A percentile compares a stretch with the other conserved stretches of the same genome.
Conservation (phyloP, 176 grass and related monocot species). For the Tillandsia fasciculata region DNA sequence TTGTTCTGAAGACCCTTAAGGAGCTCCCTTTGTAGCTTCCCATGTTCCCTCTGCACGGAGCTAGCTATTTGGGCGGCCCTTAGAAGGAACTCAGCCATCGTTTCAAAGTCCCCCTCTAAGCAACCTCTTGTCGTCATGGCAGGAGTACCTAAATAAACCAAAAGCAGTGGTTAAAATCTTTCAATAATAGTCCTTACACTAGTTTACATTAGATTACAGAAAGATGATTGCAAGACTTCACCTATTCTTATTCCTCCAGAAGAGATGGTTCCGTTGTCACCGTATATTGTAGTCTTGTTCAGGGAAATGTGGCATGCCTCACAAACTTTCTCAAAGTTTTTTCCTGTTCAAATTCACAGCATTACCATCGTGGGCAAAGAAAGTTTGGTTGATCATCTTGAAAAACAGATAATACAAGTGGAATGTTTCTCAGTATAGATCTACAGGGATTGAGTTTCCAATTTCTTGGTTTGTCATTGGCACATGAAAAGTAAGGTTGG, state of each 20-base stretch:
- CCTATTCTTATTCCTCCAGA: conserved; percentile 66
- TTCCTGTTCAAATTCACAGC: conserved; percentile 30
- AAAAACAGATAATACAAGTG: too few species aligned
- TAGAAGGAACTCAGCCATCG: conserved; percentile 57
- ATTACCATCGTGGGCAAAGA: too few species aligned
- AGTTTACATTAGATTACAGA: not conserved
- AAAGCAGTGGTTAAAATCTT: conserved; percentile 1
- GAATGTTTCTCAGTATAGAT: too few species aligned
- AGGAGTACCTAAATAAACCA: conserved; percentile 42
- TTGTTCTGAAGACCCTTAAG: conserved; percentile 49
- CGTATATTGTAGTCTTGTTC: conserved; percentile 63
- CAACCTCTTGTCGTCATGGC: conserved; percentile 90
- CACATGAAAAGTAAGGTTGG: not conserved
- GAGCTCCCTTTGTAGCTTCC: conserved; percentile 51
- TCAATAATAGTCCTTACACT: conserved; percentile 1
- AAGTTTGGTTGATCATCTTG: too few species aligned
- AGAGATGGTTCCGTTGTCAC: conserved; percentile 50
- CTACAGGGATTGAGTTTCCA: not conserved
- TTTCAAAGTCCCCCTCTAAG: conserved; percentile 68
- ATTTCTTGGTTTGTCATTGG: not conserved
- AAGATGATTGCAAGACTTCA: conserved; percentile 13
- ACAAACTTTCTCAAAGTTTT: conserved; percentile 66
- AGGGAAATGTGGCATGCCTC: conserved; percentile 53
- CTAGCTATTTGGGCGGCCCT: conserved; percentile 58
- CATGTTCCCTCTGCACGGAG: conserved; percentile 49